Evolutionary conservation across 208 protist genomes (phyloP), one percentile per base, ranked within the genome.

Genomic region (Leishmania guyanensis): DNA sequence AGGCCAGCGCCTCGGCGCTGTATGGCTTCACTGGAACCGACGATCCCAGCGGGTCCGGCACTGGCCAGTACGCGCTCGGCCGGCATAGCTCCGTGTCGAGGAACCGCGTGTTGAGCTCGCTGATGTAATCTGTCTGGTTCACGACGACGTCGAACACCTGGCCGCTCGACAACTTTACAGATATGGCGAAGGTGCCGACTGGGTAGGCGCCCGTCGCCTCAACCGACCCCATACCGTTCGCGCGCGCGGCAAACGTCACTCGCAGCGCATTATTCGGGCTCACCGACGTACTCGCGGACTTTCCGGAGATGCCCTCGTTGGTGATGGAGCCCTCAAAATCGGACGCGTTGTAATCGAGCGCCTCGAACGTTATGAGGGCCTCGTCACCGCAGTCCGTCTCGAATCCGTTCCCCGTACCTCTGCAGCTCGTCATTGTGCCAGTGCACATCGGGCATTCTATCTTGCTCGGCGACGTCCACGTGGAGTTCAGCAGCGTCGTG

Each of bases 51-150:
- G 85, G 78, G 77, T 97, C 91, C 29, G 89, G 80, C 16, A 97
- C 94, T 29, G 94, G 94, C 90, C 94, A 94, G 85, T 97, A 97
- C 10, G 88, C 83, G 56, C 87, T 95, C 58, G 94, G 68, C 39
- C 91, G 88, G 80, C 92, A 97, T 51, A 92, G 36, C 73, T 80
- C 53, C 64, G 86, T 76, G 48, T 84, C 71, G 43, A 94, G 66
- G 74, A 85, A 88, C 43, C 78, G 82, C 17, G 84, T 89, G 86
- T 95, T 93, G 66, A 97, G 87, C 70, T 90, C 86, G 72, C 86
- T 94, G 75, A 97, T 89, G 80, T 95, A 94, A 79, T 92, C 88
- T 74, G 75, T 79, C 82, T 97, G 94, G 75, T 94, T 86, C 65
- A 97, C 88, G 26, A 84, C 65, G 20, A 96, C 81, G 58, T 87